Conservation (phyloP, 1,284 basidiomycete genomes). For the Puccinia polysora region DNA sequence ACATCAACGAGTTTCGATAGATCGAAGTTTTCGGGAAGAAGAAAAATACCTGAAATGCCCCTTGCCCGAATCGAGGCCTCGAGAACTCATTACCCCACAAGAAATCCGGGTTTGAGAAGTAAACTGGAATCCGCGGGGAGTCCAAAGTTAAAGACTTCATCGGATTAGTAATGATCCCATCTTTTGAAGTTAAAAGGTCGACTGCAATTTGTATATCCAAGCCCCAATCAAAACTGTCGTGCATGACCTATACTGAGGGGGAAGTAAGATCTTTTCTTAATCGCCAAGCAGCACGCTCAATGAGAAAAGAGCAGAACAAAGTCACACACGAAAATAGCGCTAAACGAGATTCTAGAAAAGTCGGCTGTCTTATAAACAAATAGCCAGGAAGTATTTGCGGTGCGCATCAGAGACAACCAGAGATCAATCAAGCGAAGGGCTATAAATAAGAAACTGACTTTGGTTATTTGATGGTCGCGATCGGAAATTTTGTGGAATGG, state of each 20-base stretch:
- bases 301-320: background rate
- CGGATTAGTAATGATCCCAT: conserved; percentile 23
- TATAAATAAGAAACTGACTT: conserved; percentile 19
- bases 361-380: conserved; percentile 29
- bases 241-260: conserved; percentile 28
- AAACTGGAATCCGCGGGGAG: conserved; percentile 9
- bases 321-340: conserved; percentile 29
- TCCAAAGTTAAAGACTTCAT: background rate
- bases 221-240: conserved; percentile 40
- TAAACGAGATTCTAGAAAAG: conserved; percentile 29
- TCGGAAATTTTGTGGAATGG: conserved; percentile 35
- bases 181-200: conserved; percentile 34
- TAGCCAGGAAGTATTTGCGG: no score
- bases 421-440: no score
- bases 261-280: no score
- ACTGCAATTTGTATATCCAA: conserved; percentile 31
- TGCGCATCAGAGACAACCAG: no score
- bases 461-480: background rate
- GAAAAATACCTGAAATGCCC: conserved; percentile 32
- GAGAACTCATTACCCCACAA: conserved; percentile 37
- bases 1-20: background rate
- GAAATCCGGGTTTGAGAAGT: conserved; percentile 40
- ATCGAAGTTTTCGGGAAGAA: no score
- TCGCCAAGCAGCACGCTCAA: background rate
- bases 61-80: conserved; percentile 37